Conservation (phyloP, 2,329 filamentous ascomycete species). For the Penicillium sp. region DNA sequence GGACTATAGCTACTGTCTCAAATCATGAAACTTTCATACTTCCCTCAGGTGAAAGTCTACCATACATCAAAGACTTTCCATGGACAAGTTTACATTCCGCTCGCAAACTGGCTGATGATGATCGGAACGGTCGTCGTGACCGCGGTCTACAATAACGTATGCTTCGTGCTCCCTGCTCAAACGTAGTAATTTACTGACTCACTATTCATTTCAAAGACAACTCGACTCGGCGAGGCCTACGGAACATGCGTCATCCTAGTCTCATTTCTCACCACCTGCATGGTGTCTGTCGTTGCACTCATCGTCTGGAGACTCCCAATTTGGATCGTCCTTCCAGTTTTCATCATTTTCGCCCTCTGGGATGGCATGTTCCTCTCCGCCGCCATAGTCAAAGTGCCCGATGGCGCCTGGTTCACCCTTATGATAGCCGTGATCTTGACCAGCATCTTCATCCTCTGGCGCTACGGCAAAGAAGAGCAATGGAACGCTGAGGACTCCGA, state of each 20-base stretch:
- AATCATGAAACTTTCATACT: slow-evolving; percentile 71
- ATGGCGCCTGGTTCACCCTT: slow-evolving; percentile 77
- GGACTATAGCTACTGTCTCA: slow-evolving; percentile 57
- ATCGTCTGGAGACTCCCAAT: slow-evolving; percentile 68
- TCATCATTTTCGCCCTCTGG: slow-evolving; percentile 63
- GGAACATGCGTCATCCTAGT: slow-evolving; percentile 79
- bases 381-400: slow-evolving; percentile 69
- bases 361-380: slow-evolving; percentile 71
- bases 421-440: slow-evolving; percentile 63
- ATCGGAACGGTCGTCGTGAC: slow-evolving; percentile 73
- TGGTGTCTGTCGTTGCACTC: slow-evolving; percentile 70
- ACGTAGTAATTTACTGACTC: not conserved
- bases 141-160: slow-evolving; percentile 66
- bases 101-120: slow-evolving; percentile 76
- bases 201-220: slow-evolving; percentile 49
- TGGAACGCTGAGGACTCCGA: slow-evolving; percentile 69
- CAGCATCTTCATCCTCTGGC: slow-evolving; percentile 69
- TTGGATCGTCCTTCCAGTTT: slow-evolving; percentile 56
- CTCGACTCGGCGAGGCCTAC: slow-evolving; percentile 70
- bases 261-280: slow-evolving; percentile 73
- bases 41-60: slow-evolving; percentile 71
- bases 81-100: slow-evolving; percentile 73
- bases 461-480: slow-evolving; percentile 75
- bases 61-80: slow-evolving; percentile 70
- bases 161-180: not conserved